phyloP scores from a whole-genome alignment of 2,329 filamentous ascomycete species.

The Eutypa lata region DNA sequence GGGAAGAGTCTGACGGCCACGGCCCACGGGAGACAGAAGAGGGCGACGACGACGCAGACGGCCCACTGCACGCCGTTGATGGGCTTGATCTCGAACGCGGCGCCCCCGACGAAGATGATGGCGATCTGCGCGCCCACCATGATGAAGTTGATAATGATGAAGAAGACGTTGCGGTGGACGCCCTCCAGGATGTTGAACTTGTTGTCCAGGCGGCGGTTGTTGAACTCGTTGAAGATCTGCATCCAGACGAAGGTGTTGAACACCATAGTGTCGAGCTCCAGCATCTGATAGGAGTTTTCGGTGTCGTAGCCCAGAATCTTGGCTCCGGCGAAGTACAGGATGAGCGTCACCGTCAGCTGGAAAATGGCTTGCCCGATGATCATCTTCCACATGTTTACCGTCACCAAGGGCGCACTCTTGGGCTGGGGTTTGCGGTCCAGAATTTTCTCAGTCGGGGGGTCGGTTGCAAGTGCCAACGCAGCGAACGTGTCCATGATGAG shows the following conservation, averaged over 20 bases:
- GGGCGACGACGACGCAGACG: slow-evolving; percentile 46
- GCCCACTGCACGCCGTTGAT: slow-evolving; percentile 53
- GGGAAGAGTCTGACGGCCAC: slow-evolving; percentile 48
- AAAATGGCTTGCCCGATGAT: slow-evolving; percentile 60
- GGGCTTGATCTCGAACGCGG: slow-evolving; percentile 48
- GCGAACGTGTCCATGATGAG: slow-evolving; percentile 69
- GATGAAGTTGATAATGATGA: slow-evolving; percentile 53
- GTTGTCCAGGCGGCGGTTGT: slow-evolving; percentile 62
- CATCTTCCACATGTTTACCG: slow-evolving; percentile 66
- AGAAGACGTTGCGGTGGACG: slow-evolving; percentile 54
- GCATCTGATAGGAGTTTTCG: slow-evolving; percentile 35
- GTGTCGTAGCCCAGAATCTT: slow-evolving; percentile 50
- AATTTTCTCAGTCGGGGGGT: slow-evolving; percentile 55
- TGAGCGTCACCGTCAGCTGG: slow-evolving; percentile 56
- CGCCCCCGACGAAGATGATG: slow-evolving; percentile 56
- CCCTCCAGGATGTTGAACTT: slow-evolving; percentile 61
- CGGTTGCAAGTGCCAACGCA: slow-evolving; percentile 62
- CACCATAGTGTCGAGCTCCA: slow-evolving; percentile 55
- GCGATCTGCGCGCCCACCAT: slow-evolving; percentile 56
- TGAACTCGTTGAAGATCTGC: slow-evolving; percentile 70
- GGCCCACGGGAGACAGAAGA: slow-evolving; percentile 49
- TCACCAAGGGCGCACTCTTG: slow-evolving; percentile 72
- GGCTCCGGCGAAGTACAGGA: slow-evolving; percentile 59
- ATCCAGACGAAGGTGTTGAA: slow-evolving; percentile 73
- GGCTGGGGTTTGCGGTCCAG: slow-evolving; percentile 51